A percentile compares a stretch with the other conserved stretches of the same genome.
Conservation (phyloP, 768 basidiomycete species). For the Tulasnella calospora region DNA sequence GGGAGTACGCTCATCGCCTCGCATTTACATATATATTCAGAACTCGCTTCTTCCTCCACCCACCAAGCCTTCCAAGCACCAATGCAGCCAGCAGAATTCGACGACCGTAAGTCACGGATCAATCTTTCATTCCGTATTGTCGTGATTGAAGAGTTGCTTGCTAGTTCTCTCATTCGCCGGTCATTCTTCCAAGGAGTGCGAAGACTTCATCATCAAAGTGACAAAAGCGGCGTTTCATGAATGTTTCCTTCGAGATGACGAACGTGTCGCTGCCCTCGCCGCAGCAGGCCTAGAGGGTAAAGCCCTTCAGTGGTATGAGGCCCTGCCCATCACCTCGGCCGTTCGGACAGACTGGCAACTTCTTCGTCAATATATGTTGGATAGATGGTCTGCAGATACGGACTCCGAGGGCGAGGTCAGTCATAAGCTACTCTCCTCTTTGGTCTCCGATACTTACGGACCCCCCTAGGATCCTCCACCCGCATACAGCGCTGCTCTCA, state of each 20-base stretch:
- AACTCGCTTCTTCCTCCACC: not conserved
- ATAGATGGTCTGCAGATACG: not conserved
- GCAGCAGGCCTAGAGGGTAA: not conserved
- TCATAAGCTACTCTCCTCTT: not conserved
- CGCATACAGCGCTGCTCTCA: not conserved
- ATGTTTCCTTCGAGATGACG: not conserved
- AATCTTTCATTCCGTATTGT: not conserved
- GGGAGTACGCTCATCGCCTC: not conserved
- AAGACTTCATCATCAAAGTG: not conserved
- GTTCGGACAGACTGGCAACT: not conserved
- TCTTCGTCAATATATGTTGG: not conserved
- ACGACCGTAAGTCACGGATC: not conserved
- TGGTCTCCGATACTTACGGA: not conserved
- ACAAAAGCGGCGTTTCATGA: not conserved
- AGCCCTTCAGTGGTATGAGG: not conserved
- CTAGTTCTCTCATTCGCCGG: not conserved
- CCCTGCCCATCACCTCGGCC: not conserved
- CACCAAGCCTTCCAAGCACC: not conserved
- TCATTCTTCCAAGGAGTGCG: not conserved
- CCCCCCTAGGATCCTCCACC: not conserved
- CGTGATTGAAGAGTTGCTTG: not conserved
- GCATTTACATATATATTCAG: not conserved
- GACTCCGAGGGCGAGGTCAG: not conserved
- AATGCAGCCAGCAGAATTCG: not conserved
- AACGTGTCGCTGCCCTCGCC: not conserved